These are phyloP conservation scores for Trichophyton mentagrophytes DNA, from an alignment of 2,329 filamentous ascomycete species.

Conservation along the genomic window DNA sequence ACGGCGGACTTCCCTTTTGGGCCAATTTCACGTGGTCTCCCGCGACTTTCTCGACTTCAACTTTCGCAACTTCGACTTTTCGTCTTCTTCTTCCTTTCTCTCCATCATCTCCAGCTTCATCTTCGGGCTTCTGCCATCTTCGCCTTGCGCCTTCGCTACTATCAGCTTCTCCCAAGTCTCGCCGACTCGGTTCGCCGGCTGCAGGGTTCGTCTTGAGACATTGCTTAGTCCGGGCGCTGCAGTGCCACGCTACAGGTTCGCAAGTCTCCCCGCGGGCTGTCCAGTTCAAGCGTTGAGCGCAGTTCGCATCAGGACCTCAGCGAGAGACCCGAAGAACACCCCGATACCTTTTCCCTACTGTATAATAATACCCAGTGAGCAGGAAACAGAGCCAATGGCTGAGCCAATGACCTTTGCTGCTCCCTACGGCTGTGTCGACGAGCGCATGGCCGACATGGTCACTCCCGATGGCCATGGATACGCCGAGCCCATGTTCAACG, in stretches of 20 bases:
- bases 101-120: neutral
- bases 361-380: neutral
- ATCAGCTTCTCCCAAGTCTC: neutral
- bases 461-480: constrained; percentile 1
- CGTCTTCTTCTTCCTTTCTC: neutral
- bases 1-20: constrained; percentile 1
- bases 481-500: constrained; percentile 7
- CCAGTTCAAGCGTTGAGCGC: neutral
- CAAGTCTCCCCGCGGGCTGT: neutral
- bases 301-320: neutral
- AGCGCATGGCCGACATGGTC: constrained; percentile 1
- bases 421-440: neutral
- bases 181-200: neutral
- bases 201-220: neutral
- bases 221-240: neutral
- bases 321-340: neutral
- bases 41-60: neutral
- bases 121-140: neutral
- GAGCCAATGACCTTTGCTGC: neutral
- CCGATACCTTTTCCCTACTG: neutral
- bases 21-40: constrained; percentile 3
- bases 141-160: neutral
- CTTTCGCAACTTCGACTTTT: neutral
- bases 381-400: neutral
- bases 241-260: neutral